A percentile compares a stretch with the other conserved stretches of the same genome.
Conservation (phyloP, 768 basidiomycete genomes). For the Suillus ampliporus region DNA sequence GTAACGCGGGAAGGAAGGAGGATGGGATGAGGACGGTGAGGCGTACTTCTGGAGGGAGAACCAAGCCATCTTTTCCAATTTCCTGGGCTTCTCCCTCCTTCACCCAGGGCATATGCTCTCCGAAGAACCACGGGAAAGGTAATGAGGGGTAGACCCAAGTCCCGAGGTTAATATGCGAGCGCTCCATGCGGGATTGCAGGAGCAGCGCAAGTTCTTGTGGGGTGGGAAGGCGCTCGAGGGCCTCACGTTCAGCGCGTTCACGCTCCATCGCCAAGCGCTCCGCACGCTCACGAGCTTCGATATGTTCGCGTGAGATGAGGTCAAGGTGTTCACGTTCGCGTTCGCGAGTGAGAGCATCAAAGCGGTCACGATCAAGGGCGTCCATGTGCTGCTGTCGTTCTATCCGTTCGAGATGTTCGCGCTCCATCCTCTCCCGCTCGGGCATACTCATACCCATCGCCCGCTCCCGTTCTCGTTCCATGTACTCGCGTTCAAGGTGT, state of each 20-base stretch:
- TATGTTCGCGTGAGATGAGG: conserved; percentile 7
- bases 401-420: conserved; percentile 33
- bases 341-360: conserved; percentile 16
- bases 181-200: conserved; percentile 35
- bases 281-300: conserved; percentile 15
- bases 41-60: conserved; percentile 36
- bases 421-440: conserved; percentile 30
- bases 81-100: conserved; percentile 27
- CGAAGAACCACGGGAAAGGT: conserved; percentile 41
- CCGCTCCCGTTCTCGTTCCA: conserved; percentile 33
- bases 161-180: conserved; percentile 34
- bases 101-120: conserved; percentile 36
- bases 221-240: conserved; percentile 36
- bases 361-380: conserved; percentile 36
- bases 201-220: conserved; percentile 39
- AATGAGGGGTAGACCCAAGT: conserved; percentile 37
- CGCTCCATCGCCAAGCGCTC: conserved; percentile 15
- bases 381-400: conserved; percentile 35
- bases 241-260: conserved; percentile 7
- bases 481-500: conserved; percentile 32
- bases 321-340: conserved; percentile 8
- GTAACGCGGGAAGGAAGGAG: conserved; percentile 59
- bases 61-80: conserved; percentile 20
- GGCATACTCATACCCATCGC: background rate
- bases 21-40: conserved; percentile 64